Percentiles rank a stretch among this genome's conserved stretches.
Evolutionary conservation across 2,329 filamentous ascomycete genomes (phyloP).

Genomic region (Penicillium sp.): DNA sequence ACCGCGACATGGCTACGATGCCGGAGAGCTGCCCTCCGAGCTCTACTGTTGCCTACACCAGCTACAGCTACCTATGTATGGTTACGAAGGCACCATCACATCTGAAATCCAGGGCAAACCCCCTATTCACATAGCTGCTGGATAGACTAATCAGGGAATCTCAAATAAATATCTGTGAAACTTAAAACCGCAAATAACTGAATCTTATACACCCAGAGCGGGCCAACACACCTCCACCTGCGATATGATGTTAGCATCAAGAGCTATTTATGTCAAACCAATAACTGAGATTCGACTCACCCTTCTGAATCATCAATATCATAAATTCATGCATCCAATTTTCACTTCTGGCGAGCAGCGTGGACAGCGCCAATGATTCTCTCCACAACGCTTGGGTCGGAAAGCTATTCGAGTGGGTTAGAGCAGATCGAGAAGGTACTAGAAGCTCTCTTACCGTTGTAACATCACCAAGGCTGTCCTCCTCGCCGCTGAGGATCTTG

Average conservation of each 20-base stretch:
- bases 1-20: not conserved
- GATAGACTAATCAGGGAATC: slow-evolving; percentile 21
- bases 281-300: not conserved
- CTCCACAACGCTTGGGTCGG: slow-evolving; percentile 80
- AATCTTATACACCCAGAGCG: not conserved
- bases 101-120: slow-evolving; percentile 5
- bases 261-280: not conserved
- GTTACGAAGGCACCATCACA: not conserved
- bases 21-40: not conserved
- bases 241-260: not conserved
- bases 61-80: not conserved
- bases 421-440: not conserved
- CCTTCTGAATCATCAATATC: slow-evolving; percentile 21
- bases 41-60: not conserved
- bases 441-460: slow-evolving; percentile 64
- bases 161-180: slow-evolving; percentile 17
- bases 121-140: slow-evolving; percentile 19
- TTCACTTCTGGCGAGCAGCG: slow-evolving; percentile 39
- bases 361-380: slow-evolving; percentile 84
- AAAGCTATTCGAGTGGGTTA: slow-evolving; percentile 54
- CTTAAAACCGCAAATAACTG: slow-evolving; percentile 5
- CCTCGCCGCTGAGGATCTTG: slow-evolving; percentile 95
- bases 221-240: not conserved
- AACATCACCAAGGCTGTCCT: slow-evolving; percentile 91
- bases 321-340: slow-evolving; percentile 14